Base-by-base conservation (phyloP, 495 filamentous ascomycete genomes). In the Penicillium antarcticum region DNA sequence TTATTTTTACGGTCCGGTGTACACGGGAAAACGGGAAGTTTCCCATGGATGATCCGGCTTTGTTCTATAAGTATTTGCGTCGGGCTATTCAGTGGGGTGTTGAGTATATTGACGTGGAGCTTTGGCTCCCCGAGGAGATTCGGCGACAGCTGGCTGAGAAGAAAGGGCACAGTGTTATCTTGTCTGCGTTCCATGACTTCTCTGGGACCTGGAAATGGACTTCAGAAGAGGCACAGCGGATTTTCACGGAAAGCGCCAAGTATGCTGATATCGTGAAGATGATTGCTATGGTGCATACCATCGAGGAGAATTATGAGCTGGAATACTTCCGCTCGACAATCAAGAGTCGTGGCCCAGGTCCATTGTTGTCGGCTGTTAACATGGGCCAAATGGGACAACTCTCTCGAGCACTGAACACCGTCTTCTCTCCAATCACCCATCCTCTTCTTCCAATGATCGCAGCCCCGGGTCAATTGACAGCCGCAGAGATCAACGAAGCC, bases 201-300 rank as follows among this genome's bases (percentile, higher is more conserved):
- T 88, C 87, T 0, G 88, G 88, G 2, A 83, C 71, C 2, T 91
- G 89, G 80, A 89, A 86, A 60, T 94, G 89, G 89, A 81, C 85
- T 5, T 87, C 87, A 0, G 67, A 79, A 4, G 77, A 83, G 48
- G 87, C 88, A 2, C 79, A 86, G 66, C 68, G 75, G 17, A 77
- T 91, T 6, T 94, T 88, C 61, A 70, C 76, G 12, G 76, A 87
- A 48, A 88, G 83, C 13, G 76, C 81, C 37, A 81, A 82, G 48
- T 90, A 91, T 59, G 87, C 85, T 17, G 88, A 92, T 64, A 88
- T 91, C 33, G 83, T 92, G 38, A 94, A 92, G 71, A 92, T 94
- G 87, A 91, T 92, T 58, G 83, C 87, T 14, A 84, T 91, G 66
- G 86, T 88, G 54, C 82, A 79, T 53, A 82, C 85, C 14, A 82